Percentiles rank a stretch among this genome's conserved stretches.
Conservation (phyloP, 306 rosid genomes). For the Quercus variabilis region DNA sequence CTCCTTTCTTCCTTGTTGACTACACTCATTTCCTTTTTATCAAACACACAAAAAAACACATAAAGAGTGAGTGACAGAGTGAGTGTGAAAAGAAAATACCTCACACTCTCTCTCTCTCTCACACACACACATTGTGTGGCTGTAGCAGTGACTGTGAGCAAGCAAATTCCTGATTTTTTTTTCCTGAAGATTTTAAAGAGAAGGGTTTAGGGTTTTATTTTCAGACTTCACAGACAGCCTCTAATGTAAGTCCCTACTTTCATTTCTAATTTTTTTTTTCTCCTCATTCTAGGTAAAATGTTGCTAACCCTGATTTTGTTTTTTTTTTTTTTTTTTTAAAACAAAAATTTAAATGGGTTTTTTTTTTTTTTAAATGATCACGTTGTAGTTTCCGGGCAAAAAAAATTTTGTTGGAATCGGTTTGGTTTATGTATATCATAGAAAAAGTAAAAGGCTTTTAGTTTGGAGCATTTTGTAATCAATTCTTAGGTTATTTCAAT, state of each 20-base stretch:
- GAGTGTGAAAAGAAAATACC: too few relatives aligned
- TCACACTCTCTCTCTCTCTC: too few relatives aligned
- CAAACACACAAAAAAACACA: too few relatives aligned
- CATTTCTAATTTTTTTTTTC: background rate
- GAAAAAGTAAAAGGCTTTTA: too few relatives aligned
- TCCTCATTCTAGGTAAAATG: background rate
- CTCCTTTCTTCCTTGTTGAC: too few relatives aligned
- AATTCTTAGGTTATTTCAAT: too few relatives aligned
- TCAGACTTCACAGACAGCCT: background rate
- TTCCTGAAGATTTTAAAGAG: background rate
- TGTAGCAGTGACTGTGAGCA: background rate
- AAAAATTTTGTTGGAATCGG: background rate
- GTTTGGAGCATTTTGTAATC: too few relatives aligned
- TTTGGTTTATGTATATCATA: background rate
- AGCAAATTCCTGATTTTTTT: background rate
- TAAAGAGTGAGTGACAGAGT: too few relatives aligned
- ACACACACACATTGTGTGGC: too few relatives aligned
- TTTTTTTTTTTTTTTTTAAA: too few relatives aligned
- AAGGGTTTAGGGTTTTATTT: slow-evolving; percentile 9
- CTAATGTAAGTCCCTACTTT: background rate
- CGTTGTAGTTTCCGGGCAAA: background rate
- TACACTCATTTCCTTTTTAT: too few relatives aligned
- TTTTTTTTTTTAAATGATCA: background rate
- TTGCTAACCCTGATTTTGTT: too few relatives aligned
- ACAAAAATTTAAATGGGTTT: background rate